Evolutionary conservation across 257 asterid species (phyloP).

Genomic region (Jacaranda copaia): DNA sequence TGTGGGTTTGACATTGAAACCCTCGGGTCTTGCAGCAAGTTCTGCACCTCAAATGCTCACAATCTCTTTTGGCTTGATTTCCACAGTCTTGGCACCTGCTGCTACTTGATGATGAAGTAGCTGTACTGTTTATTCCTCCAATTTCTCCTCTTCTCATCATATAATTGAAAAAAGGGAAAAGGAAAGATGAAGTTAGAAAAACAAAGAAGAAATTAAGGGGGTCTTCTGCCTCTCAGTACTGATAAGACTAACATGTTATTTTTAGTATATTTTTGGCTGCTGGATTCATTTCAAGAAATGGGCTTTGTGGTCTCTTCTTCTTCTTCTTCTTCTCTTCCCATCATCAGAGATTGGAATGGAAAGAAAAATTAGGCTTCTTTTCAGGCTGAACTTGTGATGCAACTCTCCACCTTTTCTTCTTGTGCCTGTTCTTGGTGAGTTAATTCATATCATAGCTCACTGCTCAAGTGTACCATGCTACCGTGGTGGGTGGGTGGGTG

Average conservation of each 20-base stretch:
- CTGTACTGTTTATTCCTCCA: conserved; percentile 26
- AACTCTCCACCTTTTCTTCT: not conserved
- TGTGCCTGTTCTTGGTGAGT: conserved; percentile 39
- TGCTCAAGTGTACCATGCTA: conserved; percentile 47
- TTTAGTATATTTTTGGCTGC: not conserved
- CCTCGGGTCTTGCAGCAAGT: conserved; percentile 81
- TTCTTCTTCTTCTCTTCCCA: too few species aligned
- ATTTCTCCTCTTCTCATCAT: conserved; percentile 54
- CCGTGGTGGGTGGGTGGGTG: not conserved
- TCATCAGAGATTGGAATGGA: not conserved
- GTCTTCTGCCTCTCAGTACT: not conserved
- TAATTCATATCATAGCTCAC: conserved; percentile 51
- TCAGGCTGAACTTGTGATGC: not conserved
- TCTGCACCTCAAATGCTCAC: conserved; percentile 64
- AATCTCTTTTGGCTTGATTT: conserved; percentile 80
- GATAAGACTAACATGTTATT: conserved; percentile 10
- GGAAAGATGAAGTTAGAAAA: not conserved
- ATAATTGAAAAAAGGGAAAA: not conserved
- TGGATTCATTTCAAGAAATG: conserved; percentile 26
- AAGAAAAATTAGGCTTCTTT: not conserved
- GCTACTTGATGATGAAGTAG: conserved; percentile 33
- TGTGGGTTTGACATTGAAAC: conserved; percentile 75
- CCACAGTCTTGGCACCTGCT: conserved; percentile 85
- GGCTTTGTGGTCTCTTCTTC: not conserved
- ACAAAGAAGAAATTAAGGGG: not conserved